Percentiles rank a stretch among this genome's conserved stretches.
phyloP scores from a whole-genome alignment of 2,329 filamentous ascomycete genomes.

The Leptographium lundbergii region DNA sequence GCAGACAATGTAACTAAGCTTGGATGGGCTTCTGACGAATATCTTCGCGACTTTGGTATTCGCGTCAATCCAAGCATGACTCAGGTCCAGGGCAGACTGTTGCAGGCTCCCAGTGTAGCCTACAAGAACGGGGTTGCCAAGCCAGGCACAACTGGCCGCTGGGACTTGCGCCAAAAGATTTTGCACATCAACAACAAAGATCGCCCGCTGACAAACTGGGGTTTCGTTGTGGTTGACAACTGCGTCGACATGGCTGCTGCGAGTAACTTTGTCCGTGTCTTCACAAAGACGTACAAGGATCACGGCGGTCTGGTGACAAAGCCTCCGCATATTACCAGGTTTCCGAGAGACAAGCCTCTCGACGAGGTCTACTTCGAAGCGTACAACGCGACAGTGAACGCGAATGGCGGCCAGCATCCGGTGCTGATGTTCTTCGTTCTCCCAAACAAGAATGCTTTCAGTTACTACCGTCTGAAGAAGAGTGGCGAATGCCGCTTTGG shows the following conservation, averaged over 20 bases:
- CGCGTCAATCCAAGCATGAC: slow-evolving; percentile 53
- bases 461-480: slow-evolving; percentile 83
- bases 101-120: slow-evolving; percentile 57
- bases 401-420: slow-evolving; percentile 41
- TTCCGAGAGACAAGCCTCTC: slow-evolving; percentile 15
- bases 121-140: slow-evolving; percentile 48
- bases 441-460: slow-evolving; percentile 52
- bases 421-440: slow-evolving; percentile 75
- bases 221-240: slow-evolving; percentile 53
- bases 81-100: slow-evolving; percentile 54
- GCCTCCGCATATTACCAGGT: slow-evolving; percentile 17
- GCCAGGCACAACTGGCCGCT: slow-evolving; percentile 59
- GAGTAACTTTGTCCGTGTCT: slow-evolving; percentile 38
- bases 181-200: slow-evolving; percentile 54
- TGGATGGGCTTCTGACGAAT: slow-evolving; percentile 55
- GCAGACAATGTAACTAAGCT: slow-evolving; percentile 53
- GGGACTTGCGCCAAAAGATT: slow-evolving; percentile 75
- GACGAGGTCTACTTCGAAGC: slow-evolving; percentile 40
- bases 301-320: slow-evolving; percentile 37
- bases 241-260: slow-evolving; percentile 41
- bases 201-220: slow-evolving; percentile 57
- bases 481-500: slow-evolving; percentile 74
- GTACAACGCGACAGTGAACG: slow-evolving; percentile 39
- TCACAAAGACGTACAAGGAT: slow-evolving; percentile 31
- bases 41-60: slow-evolving; percentile 62